Evolutionary conservation across 176 grass and related monocot genomes (phyloP).

Genomic region (Carex kokanica): DNA sequence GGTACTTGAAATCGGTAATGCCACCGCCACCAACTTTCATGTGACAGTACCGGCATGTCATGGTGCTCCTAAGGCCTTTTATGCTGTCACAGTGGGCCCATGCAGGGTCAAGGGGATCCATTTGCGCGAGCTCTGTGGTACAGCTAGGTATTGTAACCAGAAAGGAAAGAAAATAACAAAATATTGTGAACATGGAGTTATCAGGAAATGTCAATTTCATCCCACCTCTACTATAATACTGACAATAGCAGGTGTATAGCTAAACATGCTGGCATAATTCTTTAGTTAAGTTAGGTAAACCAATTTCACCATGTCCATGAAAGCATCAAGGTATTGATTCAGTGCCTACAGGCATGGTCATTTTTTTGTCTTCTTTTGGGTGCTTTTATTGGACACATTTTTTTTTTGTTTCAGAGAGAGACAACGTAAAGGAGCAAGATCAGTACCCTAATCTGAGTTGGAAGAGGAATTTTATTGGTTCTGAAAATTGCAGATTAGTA

Average conservation of each 20-base stretch:
- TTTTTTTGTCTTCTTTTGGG: not conserved
- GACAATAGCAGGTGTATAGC: not conserved
- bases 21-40: conserved; percentile 35
- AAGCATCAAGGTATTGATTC: not conserved
- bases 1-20: conserved; percentile 48
- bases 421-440: not conserved
- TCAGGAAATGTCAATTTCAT: not conserved
- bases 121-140: not conserved
- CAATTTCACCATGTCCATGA: not conserved
- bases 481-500: conserved; percentile 22
- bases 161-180: not conserved
- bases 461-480: not conserved
- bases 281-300: not conserved
- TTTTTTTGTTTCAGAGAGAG: not conserved
- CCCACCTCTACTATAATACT: not conserved
- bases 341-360: not conserved
- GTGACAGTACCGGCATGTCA: conserved; percentile 47
- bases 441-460: not conserved
- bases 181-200: not conserved
- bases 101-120: conserved; percentile 41
- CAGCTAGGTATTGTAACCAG: not conserved
- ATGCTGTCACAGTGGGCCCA: conserved; percentile 44
- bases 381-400: not conserved
- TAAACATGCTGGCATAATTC: not conserved
- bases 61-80: conserved; percentile 26